Evolutionary conservation across 78 protist species (phyloP).

Genomic region (Neovahlkampfia damariscottae): DNA sequence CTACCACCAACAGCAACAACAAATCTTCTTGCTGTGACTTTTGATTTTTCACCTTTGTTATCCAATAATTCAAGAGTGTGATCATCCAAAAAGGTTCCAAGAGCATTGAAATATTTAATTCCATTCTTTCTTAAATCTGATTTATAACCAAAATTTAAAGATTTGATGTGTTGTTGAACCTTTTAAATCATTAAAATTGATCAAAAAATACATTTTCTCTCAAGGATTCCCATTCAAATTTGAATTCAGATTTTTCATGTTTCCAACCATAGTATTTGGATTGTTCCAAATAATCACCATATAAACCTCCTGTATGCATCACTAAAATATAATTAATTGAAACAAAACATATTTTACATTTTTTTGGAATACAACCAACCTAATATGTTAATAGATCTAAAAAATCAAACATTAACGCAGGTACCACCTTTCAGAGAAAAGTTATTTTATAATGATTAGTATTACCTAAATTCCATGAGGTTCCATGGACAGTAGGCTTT

Average conservation of each 20-base stretch:
- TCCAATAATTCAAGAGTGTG: slow-evolving; percentile 46
- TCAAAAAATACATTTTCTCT: slow-evolving; percentile 26
- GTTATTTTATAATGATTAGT: not conserved
- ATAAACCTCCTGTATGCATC: slow-evolving; percentile 61
- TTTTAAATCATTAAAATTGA: slow-evolving; percentile 27
- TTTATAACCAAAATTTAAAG: slow-evolving; percentile 78
- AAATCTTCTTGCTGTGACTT: slow-evolving; percentile 44
- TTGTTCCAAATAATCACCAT: slow-evolving; percentile 32
- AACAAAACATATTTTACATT: too few relatives aligned
- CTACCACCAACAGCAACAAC: slow-evolving; percentile 82
- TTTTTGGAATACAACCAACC: slow-evolving; percentile 90
- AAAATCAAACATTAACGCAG: slow-evolving; percentile 87
- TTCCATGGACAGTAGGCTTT: slow-evolving; percentile 65
- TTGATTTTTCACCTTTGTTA: slow-evolving; percentile 18
- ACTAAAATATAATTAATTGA: too few relatives aligned
- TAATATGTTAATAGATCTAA: too few relatives aligned
- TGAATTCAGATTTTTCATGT: not conserved
- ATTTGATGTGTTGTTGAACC: slow-evolving; percentile 61
- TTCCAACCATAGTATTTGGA: slow-evolving; percentile 55
- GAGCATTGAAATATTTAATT: slow-evolving; percentile 68
- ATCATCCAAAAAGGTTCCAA: slow-evolving; percentile 55
- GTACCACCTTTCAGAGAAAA: slow-evolving; percentile 51
- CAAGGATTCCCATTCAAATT: slow-evolving; percentile 29
- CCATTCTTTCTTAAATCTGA: slow-evolving; percentile 29
- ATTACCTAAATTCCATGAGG: slow-evolving; percentile 54